Percentiles rank a stretch among this genome's conserved stretches.
Evolutionary conservation across 768 basidiomycete genomes (phyloP).

Genomic region (Lactarius evosmus): DNA sequence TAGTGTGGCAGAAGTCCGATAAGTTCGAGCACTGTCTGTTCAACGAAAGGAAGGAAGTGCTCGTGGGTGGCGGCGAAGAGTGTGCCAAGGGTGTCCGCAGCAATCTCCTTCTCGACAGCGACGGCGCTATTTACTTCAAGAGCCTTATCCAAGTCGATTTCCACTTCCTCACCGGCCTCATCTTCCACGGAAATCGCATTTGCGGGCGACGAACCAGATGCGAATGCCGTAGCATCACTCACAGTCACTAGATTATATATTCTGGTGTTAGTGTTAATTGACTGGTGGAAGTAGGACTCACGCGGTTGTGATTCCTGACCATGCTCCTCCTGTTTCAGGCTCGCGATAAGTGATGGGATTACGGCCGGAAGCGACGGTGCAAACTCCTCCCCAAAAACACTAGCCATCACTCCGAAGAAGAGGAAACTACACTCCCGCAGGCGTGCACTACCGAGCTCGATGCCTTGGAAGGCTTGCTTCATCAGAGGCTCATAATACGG

Average conservation of each 20-base stretch:
- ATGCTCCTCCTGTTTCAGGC: conserved; percentile 80
- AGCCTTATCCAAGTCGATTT: conserved; percentile 77
- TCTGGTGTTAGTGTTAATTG: neutral
- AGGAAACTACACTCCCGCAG: conserved; percentile 95
- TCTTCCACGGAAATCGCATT: conserved; percentile 65
- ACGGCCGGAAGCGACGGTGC: conserved; percentile 81
- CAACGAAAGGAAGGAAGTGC: conserved; percentile 90
- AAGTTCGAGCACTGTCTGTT: conserved; percentile 75
- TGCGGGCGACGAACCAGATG: conserved; percentile 69
- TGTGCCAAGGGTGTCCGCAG: conserved; percentile 92
- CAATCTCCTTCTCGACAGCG: conserved; percentile 99
- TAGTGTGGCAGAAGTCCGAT: conserved; percentile 81
- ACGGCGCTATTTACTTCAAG: conserved; percentile 93
- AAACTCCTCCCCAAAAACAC: conserved; percentile 94
- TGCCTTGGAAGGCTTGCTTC: conserved; percentile 89
- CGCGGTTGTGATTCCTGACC: conserved; percentile 50
- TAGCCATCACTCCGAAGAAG: conserved; percentile 98
- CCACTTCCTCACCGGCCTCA: conserved; percentile 64
- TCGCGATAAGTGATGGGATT: conserved; percentile 78
- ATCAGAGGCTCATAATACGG: conserved; percentile 97
- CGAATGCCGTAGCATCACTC: conserved; percentile 59
- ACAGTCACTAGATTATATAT: conserved; percentile 42
- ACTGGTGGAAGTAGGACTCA: conserved; percentile 7
- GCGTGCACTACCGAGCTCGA: conserved; percentile 81
- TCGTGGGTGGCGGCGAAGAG: conserved; percentile 77